phyloP scores from a whole-genome alignment of 2,329 filamentous ascomycete species.

The Ophiostoma piceae region DNA sequence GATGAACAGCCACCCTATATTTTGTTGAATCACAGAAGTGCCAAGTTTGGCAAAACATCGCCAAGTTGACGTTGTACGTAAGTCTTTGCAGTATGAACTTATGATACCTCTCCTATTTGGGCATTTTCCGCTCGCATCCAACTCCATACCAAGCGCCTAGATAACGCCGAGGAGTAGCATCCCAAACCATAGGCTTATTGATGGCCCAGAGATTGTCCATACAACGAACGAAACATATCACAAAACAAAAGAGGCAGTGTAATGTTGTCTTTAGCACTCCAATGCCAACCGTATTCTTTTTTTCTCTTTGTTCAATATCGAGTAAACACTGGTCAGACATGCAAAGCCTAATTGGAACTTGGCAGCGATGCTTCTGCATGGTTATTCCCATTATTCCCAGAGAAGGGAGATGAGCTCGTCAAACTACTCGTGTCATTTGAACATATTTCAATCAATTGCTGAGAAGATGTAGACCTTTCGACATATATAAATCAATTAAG shows the following conservation, averaged over 20 bases:
- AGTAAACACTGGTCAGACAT: background rate
- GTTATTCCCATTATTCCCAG: background rate
- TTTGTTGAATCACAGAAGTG: background rate
- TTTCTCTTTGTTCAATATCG: no score
- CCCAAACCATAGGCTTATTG: background rate
- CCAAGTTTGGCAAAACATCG: constrained; percentile 5
- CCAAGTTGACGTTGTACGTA: background rate
- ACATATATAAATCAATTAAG: no score
- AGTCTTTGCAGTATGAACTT: background rate
- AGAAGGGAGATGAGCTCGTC: background rate
- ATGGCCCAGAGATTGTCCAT: background rate
- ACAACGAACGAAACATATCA: background rate
- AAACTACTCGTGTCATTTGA: background rate
- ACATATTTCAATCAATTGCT: no score
- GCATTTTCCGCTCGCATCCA: background rate
- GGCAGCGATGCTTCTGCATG: background rate
- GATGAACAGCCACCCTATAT: background rate
- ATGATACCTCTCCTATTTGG: background rate
- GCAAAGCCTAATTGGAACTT: background rate
- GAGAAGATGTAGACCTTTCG: no score
- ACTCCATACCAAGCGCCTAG: background rate
- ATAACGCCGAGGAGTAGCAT: background rate
- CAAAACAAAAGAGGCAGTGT: background rate
- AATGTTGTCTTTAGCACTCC: background rate
- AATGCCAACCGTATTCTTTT: no score